Evolutionary conservation across 2,329 filamentous ascomycete genomes (phyloP).

Genomic region (Pseudohalonectria lignicola): DNA sequence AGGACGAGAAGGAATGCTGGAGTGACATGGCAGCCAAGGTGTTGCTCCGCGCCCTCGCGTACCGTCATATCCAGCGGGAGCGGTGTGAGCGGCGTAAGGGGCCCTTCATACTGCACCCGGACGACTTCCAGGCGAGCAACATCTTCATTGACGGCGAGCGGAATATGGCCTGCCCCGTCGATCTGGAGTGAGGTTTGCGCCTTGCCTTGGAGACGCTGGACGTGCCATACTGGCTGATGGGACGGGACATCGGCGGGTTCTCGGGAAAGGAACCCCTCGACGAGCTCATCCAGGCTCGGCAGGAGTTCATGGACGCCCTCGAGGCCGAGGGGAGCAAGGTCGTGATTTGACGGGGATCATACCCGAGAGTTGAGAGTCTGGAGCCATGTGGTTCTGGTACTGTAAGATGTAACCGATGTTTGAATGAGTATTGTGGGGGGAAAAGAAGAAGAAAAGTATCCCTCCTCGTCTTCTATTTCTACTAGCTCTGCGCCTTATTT

Average conservation of each 20-base stretch:
- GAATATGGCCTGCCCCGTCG: conserved; percentile 18
- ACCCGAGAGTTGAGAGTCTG: conserved; percentile 13
- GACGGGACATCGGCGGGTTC: conserved; percentile 5
- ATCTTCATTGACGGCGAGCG: conserved; percentile 12
- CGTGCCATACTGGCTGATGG: conserved; percentile 18
- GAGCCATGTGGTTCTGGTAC: conserved; percentile 19
- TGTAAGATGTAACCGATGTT: no score
- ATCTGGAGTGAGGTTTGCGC: conserved; percentile 19
- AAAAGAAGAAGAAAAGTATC: no score
- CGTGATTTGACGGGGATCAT: conserved; percentile 11
- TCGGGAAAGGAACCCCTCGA: conserved; percentile 1
- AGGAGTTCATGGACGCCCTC: conserved; percentile 7
- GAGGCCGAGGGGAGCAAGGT: conserved; percentile 7
- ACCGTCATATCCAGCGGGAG: neutral
- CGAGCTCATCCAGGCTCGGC: conserved; percentile 5
- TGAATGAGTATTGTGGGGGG: no score
- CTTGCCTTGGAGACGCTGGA: conserved; percentile 16
- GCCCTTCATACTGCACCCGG: neutral
- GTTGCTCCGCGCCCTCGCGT: neutral
- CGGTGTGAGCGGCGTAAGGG: neutral
- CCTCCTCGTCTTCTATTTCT: no score
- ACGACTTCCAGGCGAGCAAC: neutral
- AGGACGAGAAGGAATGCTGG: conserved; percentile 8
- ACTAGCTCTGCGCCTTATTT: no score
- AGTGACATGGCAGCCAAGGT: neutral